Percentiles rank a stretch among this genome's conserved stretches.
These are phyloP conservation scores for Lepiota brunneoincarnata DNA, from an alignment of 768 basidiomycete genomes.

Conservation along the genomic window DNA sequence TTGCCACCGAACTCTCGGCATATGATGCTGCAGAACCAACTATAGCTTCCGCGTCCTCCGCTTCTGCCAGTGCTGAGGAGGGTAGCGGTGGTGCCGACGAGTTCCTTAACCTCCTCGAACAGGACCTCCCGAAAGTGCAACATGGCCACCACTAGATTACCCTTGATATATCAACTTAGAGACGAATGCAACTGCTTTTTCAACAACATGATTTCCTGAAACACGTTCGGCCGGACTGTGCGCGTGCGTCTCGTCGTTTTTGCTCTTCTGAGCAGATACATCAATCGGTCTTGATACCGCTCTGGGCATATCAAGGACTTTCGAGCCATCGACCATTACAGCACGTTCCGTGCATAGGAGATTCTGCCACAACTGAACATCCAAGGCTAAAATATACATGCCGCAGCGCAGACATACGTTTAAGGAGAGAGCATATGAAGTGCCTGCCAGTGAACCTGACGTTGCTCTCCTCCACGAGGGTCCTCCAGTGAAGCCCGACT, in stretches of 20 bases:
- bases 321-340: too few species aligned
- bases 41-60: constrained; percentile 34
- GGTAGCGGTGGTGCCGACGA: constrained; percentile 63
- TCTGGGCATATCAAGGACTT: neutral
- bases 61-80: constrained; percentile 33
- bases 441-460: too few species aligned
- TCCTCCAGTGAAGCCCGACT: too few species aligned
- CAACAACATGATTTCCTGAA: neutral
- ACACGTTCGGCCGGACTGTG: neutral
- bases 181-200: constrained; percentile 7
- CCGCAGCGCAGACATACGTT: too few species aligned
- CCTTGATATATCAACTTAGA: constrained; percentile 8
- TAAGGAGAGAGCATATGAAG: too few species aligned
- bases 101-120: constrained; percentile 79
- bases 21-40: constrained; percentile 84
- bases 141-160: constrained; percentile 40
- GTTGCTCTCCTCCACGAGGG: too few species aligned
- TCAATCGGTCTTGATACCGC: neutral
- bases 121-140: constrained; percentile 68
- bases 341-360: too few species aligned
- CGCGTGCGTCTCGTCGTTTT: neutral
- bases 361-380: too few species aligned
- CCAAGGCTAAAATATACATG: too few species aligned
- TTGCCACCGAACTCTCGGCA: constrained; percentile 83
- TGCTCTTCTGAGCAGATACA: too few species aligned